Percentiles rank a stretch among this genome's conserved stretches.
Evolutionary conservation across 352 stramenopile genomes (phyloP).

Genomic region (Peronospora farinosa): DNA sequence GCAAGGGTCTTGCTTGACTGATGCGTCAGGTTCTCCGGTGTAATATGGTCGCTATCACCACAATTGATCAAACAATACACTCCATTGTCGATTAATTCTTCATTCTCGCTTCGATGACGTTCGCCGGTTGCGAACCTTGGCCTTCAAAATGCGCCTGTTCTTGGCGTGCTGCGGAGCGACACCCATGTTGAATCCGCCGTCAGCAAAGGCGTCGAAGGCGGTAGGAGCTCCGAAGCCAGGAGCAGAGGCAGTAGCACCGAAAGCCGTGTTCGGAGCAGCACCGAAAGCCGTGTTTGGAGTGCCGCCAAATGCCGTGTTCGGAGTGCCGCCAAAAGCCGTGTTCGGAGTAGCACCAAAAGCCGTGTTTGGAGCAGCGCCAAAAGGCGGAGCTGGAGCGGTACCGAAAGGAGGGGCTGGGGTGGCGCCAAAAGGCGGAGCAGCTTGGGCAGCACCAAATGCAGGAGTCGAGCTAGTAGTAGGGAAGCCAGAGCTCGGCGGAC

Average conservation of each 20-base stretch:
- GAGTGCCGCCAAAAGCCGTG: constrained; percentile 23
- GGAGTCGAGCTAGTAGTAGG: constrained; percentile 25
- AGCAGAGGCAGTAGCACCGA: constrained; percentile 19
- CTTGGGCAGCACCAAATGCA: constrained; percentile 19
- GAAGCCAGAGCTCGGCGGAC: constrained; percentile 29
- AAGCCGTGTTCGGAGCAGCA: constrained; percentile 12
- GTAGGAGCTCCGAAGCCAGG: constrained; percentile 32
- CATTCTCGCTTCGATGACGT: constrained; percentile 36
- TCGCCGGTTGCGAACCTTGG: constrained; percentile 26
- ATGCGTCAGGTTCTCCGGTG: neutral
- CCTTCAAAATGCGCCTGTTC: constrained; percentile 60
- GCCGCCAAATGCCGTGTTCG: constrained; percentile 25
- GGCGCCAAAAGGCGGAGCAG: constrained; percentile 29
- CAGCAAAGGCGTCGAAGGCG: constrained; percentile 30
- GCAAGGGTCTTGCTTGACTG: neutral
- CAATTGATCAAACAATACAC: constrained; percentile 20
- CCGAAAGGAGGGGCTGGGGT: constrained; percentile 20
- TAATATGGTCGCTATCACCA: constrained; percentile 5
- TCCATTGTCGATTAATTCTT: constrained; percentile 32
- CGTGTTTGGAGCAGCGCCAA: constrained; percentile 16
- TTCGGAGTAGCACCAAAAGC: constrained; percentile 19
- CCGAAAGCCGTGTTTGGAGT: constrained; percentile 17
- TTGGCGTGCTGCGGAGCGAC: constrained; percentile 43
- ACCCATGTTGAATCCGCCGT: constrained; percentile 67
- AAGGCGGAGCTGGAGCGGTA: constrained; percentile 23